phyloP scores from a whole-genome alignment of 257 asterid genomes.

The Solanum etuberosum region DNA sequence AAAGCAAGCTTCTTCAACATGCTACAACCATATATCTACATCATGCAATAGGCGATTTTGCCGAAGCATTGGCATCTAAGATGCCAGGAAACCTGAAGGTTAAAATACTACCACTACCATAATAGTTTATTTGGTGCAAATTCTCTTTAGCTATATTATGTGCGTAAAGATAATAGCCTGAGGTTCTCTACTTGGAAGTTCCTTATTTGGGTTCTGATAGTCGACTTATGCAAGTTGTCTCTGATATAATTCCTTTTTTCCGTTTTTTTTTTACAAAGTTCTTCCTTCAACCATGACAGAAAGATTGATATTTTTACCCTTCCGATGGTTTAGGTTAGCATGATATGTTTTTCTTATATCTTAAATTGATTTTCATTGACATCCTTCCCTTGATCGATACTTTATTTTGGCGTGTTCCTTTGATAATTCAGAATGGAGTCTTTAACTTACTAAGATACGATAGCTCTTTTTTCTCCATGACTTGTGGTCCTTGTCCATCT shows the following conservation, averaged over 20 bases:
- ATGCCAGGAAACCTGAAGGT: slow-evolving; percentile 94
- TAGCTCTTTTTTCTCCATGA: neutral
- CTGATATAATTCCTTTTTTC: neutral
- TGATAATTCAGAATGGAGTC: neutral
- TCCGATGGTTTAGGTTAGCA: neutral
- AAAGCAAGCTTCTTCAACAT: slow-evolving; percentile 91
- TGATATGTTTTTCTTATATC: neutral
- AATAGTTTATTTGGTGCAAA: neutral
- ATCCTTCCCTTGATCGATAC: neutral
- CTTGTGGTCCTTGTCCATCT: neutral
- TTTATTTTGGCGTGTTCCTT: neutral
- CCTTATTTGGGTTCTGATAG: neutral
- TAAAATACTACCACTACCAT: neutral
- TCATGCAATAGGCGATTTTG: slow-evolving; percentile 84
- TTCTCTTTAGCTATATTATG: neutral
- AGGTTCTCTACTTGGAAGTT: neutral
- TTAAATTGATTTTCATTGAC: neutral
- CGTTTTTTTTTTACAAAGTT: neutral
- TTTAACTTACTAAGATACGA: neutral
- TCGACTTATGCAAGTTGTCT: neutral
- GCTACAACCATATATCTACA: slow-evolving; percentile 90
- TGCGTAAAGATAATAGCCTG: neutral
- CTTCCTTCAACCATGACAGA: neutral
- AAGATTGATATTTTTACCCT: neutral
- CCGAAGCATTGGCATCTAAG: slow-evolving; percentile 80